Evolutionary conservation across 305 asterid species (phyloP).

Genomic region (Plantago coronopus): DNA sequence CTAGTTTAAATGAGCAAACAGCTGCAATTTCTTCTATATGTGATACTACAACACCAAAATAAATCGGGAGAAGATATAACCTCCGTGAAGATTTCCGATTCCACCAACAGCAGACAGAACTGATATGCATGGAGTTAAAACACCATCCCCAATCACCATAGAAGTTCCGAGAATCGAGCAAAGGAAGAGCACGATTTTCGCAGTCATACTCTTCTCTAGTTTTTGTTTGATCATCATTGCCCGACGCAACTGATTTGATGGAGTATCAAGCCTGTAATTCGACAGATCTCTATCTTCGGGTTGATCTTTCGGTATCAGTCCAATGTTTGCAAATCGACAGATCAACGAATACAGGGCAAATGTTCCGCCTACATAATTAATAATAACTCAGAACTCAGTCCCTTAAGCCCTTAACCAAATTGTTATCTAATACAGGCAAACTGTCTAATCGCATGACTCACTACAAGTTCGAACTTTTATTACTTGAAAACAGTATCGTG

Average conservation of each 20-base stretch:
- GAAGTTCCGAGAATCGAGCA: not conserved
- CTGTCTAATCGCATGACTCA: too few relatives aligned
- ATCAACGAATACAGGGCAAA: conserved; percentile 67
- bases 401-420: too few relatives aligned
- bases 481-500: not conserved
- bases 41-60: too few relatives aligned
- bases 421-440: too few relatives aligned
- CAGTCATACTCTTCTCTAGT: not conserved
- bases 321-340: conserved; percentile 66
- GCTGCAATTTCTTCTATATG: too few relatives aligned
- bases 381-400: too few relatives aligned
- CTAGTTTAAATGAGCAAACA: too few relatives aligned
- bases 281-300: not conserved
- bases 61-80: too few relatives aligned
- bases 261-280: conserved; percentile 1
- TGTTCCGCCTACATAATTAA: conserved; percentile 41
- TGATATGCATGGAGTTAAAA: not conserved
- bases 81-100: not conserved
- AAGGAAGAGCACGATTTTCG: not conserved
- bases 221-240: not conserved
- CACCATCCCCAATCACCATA: not conserved
- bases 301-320: conserved; percentile 52
- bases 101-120: not conserved
- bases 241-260: not conserved
- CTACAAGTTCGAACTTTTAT: too few relatives aligned